Conservation (phyloP, 2,329 filamentous ascomycete genomes). For the Ceratocystis cacaofunesta region DNA sequence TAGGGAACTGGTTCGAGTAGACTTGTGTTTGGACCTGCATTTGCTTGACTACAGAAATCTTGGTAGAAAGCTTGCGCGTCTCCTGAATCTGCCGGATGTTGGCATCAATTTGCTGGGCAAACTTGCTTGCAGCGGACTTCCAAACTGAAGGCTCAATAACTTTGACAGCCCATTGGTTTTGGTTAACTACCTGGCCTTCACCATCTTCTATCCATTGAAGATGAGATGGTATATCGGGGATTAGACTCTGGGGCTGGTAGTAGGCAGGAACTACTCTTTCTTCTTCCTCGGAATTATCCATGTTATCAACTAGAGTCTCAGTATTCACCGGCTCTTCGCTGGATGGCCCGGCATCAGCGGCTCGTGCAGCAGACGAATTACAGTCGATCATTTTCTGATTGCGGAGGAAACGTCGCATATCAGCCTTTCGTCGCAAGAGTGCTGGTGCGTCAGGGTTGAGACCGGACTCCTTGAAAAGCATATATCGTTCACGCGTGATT, state of each 20-base stretch:
- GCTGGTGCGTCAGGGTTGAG: constrained; percentile 81
- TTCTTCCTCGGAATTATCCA: constrained; percentile 57
- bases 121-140: constrained; percentile 53
- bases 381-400: constrained; percentile 20
- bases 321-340: constrained; percentile 14
- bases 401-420: constrained; percentile 69
- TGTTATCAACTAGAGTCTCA: constrained; percentile 77
- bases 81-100: constrained; percentile 96
- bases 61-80: constrained; percentile 86
- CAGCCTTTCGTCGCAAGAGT: constrained; percentile 66
- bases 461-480: constrained; percentile 71
- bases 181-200: constrained; percentile 78
- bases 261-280: constrained; percentile 84
- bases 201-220: constrained; percentile 81
- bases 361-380: constrained; percentile 25
- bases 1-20: constrained; percentile 96
- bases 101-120: constrained; percentile 68
- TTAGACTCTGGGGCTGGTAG: constrained; percentile 72
- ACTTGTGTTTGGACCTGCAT: constrained; percentile 98
- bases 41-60: constrained; percentile 96
- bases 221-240: constrained; percentile 67
- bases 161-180: constrained; percentile 68
- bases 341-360: not conserved
- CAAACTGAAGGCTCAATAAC: constrained; percentile 65
- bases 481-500: constrained; percentile 70